Base-by-base conservation (phyloP, 2,329 filamentous ascomycete species). In the Geosmithia morbida region DNA sequence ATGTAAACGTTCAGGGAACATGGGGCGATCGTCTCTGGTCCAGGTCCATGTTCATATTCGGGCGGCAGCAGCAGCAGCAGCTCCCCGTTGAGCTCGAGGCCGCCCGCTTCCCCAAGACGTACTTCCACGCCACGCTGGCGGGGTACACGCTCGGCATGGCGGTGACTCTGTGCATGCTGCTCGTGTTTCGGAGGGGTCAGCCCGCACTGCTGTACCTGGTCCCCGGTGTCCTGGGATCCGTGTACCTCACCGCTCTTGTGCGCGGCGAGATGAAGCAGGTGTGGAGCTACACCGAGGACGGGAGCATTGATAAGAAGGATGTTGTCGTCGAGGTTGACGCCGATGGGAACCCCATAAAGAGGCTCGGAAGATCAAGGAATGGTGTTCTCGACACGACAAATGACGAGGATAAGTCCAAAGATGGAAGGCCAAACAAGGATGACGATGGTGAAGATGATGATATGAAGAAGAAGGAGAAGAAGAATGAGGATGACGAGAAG, bases 181-280 rank as follows among this genome's bases (percentile, higher is more conserved):
- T 88, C 45, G 66, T 87, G 10, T 92, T 80, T 57, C 74, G 83
- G 44, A 87, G 87, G 51, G 87, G 86, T 2, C 90, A 98, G 59
- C 90, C 90, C 0, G 90, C 92, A 7, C 71, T 98, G 30, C 68
- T 98, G 14, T 97, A 97, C 59, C 77, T 98, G 7, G 92, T 97
- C 0, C 90, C 90, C 0, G 83, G 85, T 1, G 87, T 97, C 0
- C 66, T 96, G 5, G 70, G 75, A 1, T 75, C 82, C 1, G 59
- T 92, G 1, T 94, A 87, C 83, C 62, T 79, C 3, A 92, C 85
- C 2, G 90, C 83, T 0, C 54, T 81, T 4, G 59, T 74, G 17
- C 77, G 81, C 11, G 84, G 87, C 2, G 88, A 97, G 57, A 52
- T 90, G 2, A 70, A 68, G 46, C 64, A 80, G 41, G 83, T 97